Base-by-base conservation (phyloP, 2,329 filamentous ascomycete genomes). In the Penicillium sp. region DNA sequence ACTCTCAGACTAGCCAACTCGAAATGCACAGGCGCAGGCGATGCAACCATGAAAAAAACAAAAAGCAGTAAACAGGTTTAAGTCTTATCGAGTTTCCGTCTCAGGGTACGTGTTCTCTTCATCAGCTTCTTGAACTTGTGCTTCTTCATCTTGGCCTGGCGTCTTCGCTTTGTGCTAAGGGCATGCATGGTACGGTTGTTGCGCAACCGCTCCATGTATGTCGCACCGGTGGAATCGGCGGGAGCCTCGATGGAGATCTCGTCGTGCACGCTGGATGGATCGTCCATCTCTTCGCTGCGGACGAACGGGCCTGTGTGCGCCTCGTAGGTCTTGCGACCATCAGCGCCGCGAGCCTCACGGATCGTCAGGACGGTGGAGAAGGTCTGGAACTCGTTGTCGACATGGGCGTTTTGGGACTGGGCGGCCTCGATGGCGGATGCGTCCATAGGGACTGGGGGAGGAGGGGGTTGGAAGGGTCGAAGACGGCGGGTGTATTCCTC, bases 121-220 rank as follows among this genome's bases (percentile, higher is more conserved):
- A 96, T 92, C 64, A 97, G 81, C 85, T 99, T 99, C 92, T 97
- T 97, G 78, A 96, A 96, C 87, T 99, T 99, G 84, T 97, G 93
- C 85, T 97, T 99, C 89, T 99, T 99, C 92, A 99, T 99, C 85
- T 92, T 96, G 70, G 97, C 79, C 79, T 94, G 95, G 71, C 92
- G 83, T 77, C 96, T 91, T 74, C 94, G 84, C 81, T 88, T 92
- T 65, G 97, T 93, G 70, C 90, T 96, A 71, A 99, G 91, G 60
- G 91, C 84, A 57, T 87, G 78, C 88, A 96, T 92, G 72, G 72
- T 67, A 62, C 66, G 64, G 60, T 78, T 75, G 54, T 72, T 63
- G 47, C 84, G 83, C 79, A 90, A 85, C 62, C 89, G 87, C 71
- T 89, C 84, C 27, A 90, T 78, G 70, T 92, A 92, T 45, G 67